phyloP scores from a whole-genome alignment of 306 rosid species.

The Lagenaria siceraria region DNA sequence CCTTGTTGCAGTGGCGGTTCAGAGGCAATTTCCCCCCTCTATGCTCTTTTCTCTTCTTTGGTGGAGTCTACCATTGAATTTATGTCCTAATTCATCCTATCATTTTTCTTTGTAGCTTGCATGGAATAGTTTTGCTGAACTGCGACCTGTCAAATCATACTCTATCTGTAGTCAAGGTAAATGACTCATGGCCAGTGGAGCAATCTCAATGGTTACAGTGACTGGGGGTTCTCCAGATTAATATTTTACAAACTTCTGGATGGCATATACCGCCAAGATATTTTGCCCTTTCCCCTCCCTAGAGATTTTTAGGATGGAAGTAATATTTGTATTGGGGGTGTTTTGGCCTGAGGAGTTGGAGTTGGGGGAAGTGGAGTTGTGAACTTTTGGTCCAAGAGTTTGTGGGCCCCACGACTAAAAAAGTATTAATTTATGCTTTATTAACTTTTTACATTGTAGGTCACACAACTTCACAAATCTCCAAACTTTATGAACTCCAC shows the following conservation, averaged over 20 bases:
- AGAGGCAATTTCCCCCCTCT: conserved; percentile 36
- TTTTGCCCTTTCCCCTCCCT: neutral
- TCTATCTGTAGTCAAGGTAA: conserved; percentile 60
- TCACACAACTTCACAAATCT: too few relatives aligned
- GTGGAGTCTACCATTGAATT: conserved; percentile 10
- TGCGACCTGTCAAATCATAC: conserved; percentile 43
- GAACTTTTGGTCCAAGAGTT: too few relatives aligned
- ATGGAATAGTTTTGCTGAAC: conserved; percentile 56
- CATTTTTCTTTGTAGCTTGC: conserved; percentile 43
- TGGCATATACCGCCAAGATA: neutral
- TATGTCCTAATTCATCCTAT: conserved; percentile 10
- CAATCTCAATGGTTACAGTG: neutral
- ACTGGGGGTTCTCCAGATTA: neutral
- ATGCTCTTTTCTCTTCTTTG: neutral
- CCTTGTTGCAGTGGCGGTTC: conserved; percentile 76
- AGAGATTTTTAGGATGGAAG: neutral
- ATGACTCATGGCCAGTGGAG: conserved; percentile 6
- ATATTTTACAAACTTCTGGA: neutral
- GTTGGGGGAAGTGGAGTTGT: too few relatives aligned
- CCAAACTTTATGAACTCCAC: too few relatives aligned
- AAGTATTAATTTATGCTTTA: too few relatives aligned
- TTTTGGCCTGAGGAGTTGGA: too few relatives aligned
- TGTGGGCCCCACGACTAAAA: too few relatives aligned
- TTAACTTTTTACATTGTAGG: too few relatives aligned
- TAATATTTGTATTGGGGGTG: neutral